Conservation (phyloP, 768 basidiomycete species). For the Serendipita sp. region DNA sequence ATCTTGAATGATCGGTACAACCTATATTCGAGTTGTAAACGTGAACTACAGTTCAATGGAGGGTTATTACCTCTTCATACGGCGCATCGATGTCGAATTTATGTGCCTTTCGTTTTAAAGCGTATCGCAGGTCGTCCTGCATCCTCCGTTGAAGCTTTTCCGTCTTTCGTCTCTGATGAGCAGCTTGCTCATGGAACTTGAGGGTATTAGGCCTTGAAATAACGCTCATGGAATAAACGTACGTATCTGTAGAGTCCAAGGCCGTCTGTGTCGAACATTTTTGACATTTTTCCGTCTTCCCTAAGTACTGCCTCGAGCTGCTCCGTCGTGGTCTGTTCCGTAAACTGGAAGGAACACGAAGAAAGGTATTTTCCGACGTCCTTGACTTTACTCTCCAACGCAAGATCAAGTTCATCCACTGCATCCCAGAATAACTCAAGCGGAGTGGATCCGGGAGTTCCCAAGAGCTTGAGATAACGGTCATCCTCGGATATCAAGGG, state of each 20-base stretch:
- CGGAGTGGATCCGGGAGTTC: conserved; percentile 86
- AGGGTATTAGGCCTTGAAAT: background rate
- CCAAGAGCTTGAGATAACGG: conserved; percentile 77
- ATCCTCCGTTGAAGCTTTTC: conserved; percentile 76
- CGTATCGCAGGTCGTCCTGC: conserved; percentile 93
- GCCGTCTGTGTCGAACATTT: conserved; percentile 38
- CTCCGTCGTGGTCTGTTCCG: conserved; percentile 45
- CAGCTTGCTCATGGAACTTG: conserved; percentile 60
- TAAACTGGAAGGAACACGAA: conserved; percentile 25
- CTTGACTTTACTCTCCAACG: conserved; percentile 49
- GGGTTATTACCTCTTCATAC: conserved; percentile 50
- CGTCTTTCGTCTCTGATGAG: conserved; percentile 71
- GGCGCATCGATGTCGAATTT: conserved; percentile 56
- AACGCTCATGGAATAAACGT: background rate
- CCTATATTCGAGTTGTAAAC: conserved; percentile 26
- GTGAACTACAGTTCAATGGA: background rate
- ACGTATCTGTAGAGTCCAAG: conserved; percentile 27
- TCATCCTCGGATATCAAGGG: conserved; percentile 58
- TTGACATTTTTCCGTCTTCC: conserved; percentile 33
- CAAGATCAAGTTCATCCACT: conserved; percentile 75
- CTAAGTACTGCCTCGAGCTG: conserved; percentile 46
- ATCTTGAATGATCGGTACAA: conserved; percentile 59
- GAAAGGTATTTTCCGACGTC: conserved; percentile 17
- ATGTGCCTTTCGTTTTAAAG: conserved; percentile 75
- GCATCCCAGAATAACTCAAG: conserved; percentile 93